Evolutionary conservation across 2,329 filamentous ascomycete species (phyloP).

Genomic region (Dothideomycetes sp.): DNA sequence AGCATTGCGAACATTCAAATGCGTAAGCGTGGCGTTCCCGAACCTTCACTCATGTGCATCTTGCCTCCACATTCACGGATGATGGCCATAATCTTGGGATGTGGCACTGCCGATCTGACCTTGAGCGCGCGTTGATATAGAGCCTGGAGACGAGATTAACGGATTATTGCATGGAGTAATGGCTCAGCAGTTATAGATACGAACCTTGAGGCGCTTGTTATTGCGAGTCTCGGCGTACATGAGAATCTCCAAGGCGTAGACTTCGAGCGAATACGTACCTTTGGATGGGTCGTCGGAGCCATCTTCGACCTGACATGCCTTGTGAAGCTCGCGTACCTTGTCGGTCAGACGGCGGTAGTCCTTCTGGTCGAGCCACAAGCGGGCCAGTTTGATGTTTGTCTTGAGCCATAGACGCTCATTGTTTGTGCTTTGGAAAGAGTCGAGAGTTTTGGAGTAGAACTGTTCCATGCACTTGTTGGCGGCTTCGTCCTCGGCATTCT

Average conservation of each 20-base stretch:
- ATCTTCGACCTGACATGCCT: slow-evolving; percentile 77
- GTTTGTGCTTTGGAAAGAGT: slow-evolving; percentile 94
- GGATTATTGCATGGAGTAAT: slow-evolving; percentile 16
- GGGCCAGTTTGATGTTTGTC: slow-evolving; percentile 93
- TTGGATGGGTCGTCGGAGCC: slow-evolving; percentile 88
- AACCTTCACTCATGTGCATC: slow-evolving; percentile 96
- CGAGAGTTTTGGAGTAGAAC: slow-evolving; percentile 87
- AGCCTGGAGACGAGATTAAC: slow-evolving; percentile 34
- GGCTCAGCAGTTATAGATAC: slow-evolving; percentile 14
- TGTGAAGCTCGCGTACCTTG: slow-evolving; percentile 82
- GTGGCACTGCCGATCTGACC: slow-evolving; percentile 92
- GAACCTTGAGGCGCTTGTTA: slow-evolving; percentile 85
- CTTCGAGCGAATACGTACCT: slow-evolving; percentile 89
- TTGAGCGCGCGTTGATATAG: slow-evolving; percentile 86
- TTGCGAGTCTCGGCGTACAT: slow-evolving; percentile 97
- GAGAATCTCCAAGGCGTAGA: slow-evolving; percentile 95
- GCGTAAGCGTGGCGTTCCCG: slow-evolving; percentile 15
- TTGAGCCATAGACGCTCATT: slow-evolving; percentile 97
- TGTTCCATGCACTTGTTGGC: slow-evolving; percentile 79
- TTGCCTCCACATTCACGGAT: slow-evolving; percentile 98
- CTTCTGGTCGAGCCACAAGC: slow-evolving; percentile 82
- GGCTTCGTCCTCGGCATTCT: slow-evolving; percentile 63
- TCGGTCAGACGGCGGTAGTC: slow-evolving; percentile 72
- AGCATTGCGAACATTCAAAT: slow-evolving; percentile 15
- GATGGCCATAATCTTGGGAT: slow-evolving; percentile 98